Percentiles rank a stretch among this genome's conserved stretches.
phyloP scores from a whole-genome alignment of 1,284 basidiomycete species.

The Rhodotorula sp. region DNA sequence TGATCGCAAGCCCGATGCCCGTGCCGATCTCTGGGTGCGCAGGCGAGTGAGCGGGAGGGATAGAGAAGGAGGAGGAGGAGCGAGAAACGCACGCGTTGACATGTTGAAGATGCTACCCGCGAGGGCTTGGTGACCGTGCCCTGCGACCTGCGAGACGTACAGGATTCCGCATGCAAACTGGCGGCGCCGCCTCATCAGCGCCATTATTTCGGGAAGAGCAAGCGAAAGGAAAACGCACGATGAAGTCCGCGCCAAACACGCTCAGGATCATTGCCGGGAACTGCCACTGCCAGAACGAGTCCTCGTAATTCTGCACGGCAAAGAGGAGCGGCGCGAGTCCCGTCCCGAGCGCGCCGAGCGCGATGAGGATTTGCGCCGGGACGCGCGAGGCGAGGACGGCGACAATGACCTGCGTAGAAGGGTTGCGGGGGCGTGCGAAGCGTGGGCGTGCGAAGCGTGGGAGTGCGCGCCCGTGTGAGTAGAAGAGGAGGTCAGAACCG shows the following conservation, averaged over 20 bases:
- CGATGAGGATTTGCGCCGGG: constrained; percentile 46
- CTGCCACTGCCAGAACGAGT: constrained; percentile 74
- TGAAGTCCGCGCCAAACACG: constrained; percentile 33
- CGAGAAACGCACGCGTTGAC: constrained; percentile 20
- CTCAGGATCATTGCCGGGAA: constrained; percentile 66
- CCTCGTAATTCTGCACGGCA: constrained; percentile 64
- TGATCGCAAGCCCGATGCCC: constrained; percentile 28
- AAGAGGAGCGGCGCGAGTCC: constrained; percentile 68
- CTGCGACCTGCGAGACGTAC: constrained; percentile 40
- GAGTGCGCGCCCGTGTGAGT: no score
- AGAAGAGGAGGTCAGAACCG: not conserved
- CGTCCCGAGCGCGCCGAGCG: constrained; percentile 57
- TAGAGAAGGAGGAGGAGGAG: no score
- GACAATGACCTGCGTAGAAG: constrained; percentile 13
- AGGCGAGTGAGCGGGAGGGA: not conserved
- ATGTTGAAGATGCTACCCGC: constrained; percentile 40
- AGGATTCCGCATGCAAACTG: constrained; percentile 32
- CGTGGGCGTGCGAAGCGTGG: no score
- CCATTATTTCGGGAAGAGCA: not conserved
- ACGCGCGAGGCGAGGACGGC: constrained; percentile 43
- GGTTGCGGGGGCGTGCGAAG: not conserved
- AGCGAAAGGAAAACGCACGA: constrained; percentile 4
- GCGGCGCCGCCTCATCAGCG: no score
- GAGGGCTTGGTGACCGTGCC: constrained; percentile 35
- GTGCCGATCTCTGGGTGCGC: constrained; percentile 21